Base-by-base conservation (phyloP, 164 flowering plant genomes). In the Sedum album region DNA sequence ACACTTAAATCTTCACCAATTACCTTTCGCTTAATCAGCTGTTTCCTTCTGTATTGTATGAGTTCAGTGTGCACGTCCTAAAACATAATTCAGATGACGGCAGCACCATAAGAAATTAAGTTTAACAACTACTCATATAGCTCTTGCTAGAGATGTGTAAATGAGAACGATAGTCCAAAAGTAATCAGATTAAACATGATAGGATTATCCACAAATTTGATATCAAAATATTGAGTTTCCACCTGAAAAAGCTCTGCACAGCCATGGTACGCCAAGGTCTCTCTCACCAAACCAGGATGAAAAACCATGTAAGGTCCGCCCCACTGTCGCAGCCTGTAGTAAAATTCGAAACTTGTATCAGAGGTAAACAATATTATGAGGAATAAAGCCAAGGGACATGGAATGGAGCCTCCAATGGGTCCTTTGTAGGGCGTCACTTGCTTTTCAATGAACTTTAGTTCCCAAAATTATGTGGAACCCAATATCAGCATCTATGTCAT, bases 241-340 rank as follows among this genome's bases (percentile, higher is more conserved):
- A 88, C 99, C 99, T 95, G 99, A 69, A 92, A 95, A 69, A 95
- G 92, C 73, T 95, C 99, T 49, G 96, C 96, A 80, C 99, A 95
- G 17, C 99, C 99, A 85, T 95, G 93, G 75, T 88, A 92, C 42
- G 99, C 99, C 72, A 95, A 82, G 30, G 82, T 73, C 21, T 87
- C 91, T 73, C 99, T 86, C 64, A 79, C 77, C 51, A 95, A 79
- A 68, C 99, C 97, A 70, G 97, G 93, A 80, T 92, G 92, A 73
- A 75, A 92, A 63, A 90, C 89, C 60, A 95, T 77, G 77, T 82
- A 90, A 66, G 97, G 97, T 76, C 82, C 90, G 60, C 91, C 89
- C 78, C 75, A 83, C 65, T 78, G 80, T 68, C 86, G 79, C 73
- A 95, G 81, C 82, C 99, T 95, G 81, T 48, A 26, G 17, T 25